Base-by-base conservation (phyloP, 2,329 filamentous ascomycete species). In the Trichophyton rubrum region DNA sequence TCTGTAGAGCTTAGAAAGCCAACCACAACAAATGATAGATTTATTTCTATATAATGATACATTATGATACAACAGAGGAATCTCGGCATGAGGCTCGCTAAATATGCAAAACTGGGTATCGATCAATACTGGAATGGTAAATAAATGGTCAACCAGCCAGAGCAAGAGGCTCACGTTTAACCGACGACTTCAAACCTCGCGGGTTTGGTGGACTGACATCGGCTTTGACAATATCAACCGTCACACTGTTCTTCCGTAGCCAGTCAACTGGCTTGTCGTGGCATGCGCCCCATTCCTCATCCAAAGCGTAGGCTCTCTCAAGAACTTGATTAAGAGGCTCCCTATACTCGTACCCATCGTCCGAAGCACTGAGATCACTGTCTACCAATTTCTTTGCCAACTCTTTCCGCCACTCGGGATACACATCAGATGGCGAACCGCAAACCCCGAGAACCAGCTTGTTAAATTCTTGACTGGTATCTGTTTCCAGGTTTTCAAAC, bases 291-390 rank as follows among this genome's bases (percentile, higher is more conserved):
- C 72, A 75, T 59, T 69, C 65, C 2, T 47, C 43, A 60, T 77
- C 74, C 35, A 74, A 49, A 35, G 62, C 62, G 13, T 64, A 62
- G 7, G 74, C 74, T 7, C 71, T 68, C 56, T 72, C 67, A 38
- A 77, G 63, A 71, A 74, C 74, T 20, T 69, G 61, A 3, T 58
- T 40, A 13, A 76, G 60, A 15, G 68, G 61, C 22, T 64, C 57
- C 2, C 57, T 45, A 27, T 27, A 40, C n/a, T 8, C 7, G n/a
- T 38, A 41, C 5, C 30, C 24, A 71, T 66, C 68, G 1, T 66
- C 49, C 27, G 72, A 56, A 38, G 74, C 60, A 30, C 59, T n/a
- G 27, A 53, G 13, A 30, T 53, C 49, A 33, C 49, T 30, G 11
- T 53, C 15, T 8, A 53, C 49, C 49, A 53, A 30, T 30, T 22